Evolutionary conservation across 352 stramenopile species (phyloP).

Genomic region (Plasmopara viticola): DNA sequence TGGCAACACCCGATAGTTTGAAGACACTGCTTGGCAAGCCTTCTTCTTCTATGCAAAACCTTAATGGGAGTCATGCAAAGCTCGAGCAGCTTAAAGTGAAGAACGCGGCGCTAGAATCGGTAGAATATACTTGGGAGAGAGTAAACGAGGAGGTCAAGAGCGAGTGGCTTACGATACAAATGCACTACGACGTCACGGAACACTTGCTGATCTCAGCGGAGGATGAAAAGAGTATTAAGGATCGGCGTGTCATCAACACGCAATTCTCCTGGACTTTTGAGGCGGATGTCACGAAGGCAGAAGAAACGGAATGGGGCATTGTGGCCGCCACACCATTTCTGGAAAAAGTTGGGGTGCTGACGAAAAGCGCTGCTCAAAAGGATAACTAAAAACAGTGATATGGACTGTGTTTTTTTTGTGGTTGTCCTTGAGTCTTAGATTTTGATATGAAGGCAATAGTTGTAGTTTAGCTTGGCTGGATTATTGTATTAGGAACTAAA

Average conservation of each 20-base stretch:
- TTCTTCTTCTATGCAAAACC: conserved; percentile 12
- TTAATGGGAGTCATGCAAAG: conserved; percentile 10
- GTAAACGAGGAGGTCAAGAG: conserved; percentile 16
- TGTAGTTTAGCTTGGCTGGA: too few species aligned
- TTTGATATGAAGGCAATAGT: too few species aligned
- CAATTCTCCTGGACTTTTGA: conserved; percentile 54
- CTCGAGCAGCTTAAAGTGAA: conserved; percentile 44
- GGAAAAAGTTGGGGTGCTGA: conserved; percentile 22
- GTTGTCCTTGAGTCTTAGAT: too few species aligned
- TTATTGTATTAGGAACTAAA: too few species aligned
- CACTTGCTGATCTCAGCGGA: conserved; percentile 24
- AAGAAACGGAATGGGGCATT: conserved; percentile 39
- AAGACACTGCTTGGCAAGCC: conserved; percentile 25
- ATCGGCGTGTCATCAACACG: conserved; percentile 39
- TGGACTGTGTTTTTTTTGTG: too few species aligned
- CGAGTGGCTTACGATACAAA: conserved; percentile 42
- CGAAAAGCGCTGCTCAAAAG: conserved; percentile 2
- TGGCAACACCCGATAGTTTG: conserved; percentile 24
- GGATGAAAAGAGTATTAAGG: conserved; percentile 28
- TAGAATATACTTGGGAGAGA: conserved; percentile 37
- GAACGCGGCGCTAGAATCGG: conserved; percentile 24
- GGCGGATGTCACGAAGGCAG: conserved; percentile 35
- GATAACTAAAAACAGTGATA: neutral
- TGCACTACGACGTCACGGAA: conserved; percentile 45
- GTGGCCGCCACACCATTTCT: conserved; percentile 30